Evolutionary conservation across 1,284 basidiomycete genomes (phyloP), one percentile per base, ranked within the genome.

Genomic region (Porogramme epimiltina): DNA sequence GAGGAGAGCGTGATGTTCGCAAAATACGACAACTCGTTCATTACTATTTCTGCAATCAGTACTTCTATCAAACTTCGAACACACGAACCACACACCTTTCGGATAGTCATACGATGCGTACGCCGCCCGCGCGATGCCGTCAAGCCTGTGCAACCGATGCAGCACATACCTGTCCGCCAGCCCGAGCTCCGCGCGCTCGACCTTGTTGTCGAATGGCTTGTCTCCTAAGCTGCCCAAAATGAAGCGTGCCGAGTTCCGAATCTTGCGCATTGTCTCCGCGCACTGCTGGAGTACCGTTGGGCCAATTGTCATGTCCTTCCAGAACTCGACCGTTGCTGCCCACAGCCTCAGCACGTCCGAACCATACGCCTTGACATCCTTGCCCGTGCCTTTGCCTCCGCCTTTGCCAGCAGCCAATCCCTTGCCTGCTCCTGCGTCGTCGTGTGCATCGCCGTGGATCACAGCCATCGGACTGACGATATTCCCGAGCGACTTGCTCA

Each of bases 401-500:
- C 47, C 34, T 8, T 28, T 42, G 64, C 98, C 95, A 3, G 89
- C 79, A 5, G 34, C 8, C 34, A 16, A 5, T 13, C 15, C 15
- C 9, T 8, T 31, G 0, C 96, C 95, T 65, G 93, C 91, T 0
- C 36, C 51, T 24, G 45, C 46, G 33, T 45, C 48, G 36, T 37
- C 49, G 36, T 39, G 42, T 15, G 47, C 52, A 41, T 54, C 87
- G 19, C 95, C 96, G 54, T 86, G 69, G 34, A 98, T 83, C 56
- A 98, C 77, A 1, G 80, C 81, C 73, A 91, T 75, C 0, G 96
- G 97, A 62, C 87, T 93, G 43, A 98, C 71, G 22, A 98, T 87
- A 63, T 99, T 99, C 3, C 96, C 96, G 16, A 92, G 69, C 2
- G 92, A 95, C 76, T 99, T 99, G 82, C 94, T 97, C 97, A 99